phyloP scores from a whole-genome alignment of 257 asterid genomes.

The Asclepias syriaca region DNA sequence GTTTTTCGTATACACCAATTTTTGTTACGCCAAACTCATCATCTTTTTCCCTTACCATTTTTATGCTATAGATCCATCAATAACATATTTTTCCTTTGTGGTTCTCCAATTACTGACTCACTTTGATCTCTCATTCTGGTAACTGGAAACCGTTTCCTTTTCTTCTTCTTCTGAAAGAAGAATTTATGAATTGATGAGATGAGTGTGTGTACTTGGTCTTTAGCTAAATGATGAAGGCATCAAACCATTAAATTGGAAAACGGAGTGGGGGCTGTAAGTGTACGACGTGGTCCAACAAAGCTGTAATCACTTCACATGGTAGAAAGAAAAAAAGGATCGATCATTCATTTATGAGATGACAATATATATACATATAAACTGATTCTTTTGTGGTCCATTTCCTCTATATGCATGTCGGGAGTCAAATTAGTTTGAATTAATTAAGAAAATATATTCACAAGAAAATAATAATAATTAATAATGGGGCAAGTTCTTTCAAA shows the following conservation, averaged over 20 bases:
- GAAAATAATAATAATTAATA: conserved; percentile 7
- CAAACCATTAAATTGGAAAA: conserved; percentile 5
- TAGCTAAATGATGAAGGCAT: background rate
- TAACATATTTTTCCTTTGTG: no score
- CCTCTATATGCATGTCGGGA: no score
- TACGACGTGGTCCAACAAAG: conserved; percentile 18
- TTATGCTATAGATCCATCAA: no score
- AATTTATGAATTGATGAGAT: no score
- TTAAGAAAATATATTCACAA: no score
- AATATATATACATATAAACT: conserved; percentile 9
- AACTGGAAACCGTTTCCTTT: background rate
- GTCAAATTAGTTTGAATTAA: no score
- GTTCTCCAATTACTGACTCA: no score
- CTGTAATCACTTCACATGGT: conserved; percentile 21
- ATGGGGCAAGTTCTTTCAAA: conserved; percentile 24
- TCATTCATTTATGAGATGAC: conserved; percentile 15
- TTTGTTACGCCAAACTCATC: no score
- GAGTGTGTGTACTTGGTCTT: background rate
- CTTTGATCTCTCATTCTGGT: no score
- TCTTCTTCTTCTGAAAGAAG: no score
- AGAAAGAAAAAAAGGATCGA: background rate
- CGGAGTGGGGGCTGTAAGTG: background rate
- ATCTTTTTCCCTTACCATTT: no score
- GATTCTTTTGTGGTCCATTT: conserved; percentile 40
- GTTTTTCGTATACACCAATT: background rate